Base-by-base conservation (phyloP, 148 eudicot genomes). In the Limonium bicolor region DNA sequence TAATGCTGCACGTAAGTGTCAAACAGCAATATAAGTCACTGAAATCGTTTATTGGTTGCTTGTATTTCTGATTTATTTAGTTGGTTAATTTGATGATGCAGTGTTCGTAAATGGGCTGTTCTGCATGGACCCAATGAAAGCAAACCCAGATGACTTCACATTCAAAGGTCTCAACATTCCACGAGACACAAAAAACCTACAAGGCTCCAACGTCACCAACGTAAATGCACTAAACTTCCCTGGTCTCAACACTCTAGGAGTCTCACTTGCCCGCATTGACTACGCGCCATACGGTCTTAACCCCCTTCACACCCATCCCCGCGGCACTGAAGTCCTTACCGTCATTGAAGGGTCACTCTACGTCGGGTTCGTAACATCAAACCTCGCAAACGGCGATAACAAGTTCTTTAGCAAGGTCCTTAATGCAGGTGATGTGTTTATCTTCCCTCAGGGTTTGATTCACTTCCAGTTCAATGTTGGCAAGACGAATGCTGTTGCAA, bases 401-500 rank as follows among this genome's bases (percentile, higher is more conserved):
- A 37, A 20, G 36, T 46, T 56, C 6, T 17, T 46, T 9, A 33
- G 28, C 2, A 56, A 56, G 32, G 36, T 46, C 2, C 45, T 56
- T 18, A 10, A 27, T 7, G 29, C 26, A 20, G 61, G 61, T 4
- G 53, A 56, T 36, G 46, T 47, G 3, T 56, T 56, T 38, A 53
- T 22, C 5, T 46, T 56, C 14, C 61, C 61, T 2, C 27, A 16
- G 14, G 61, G 61, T 11, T 40, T 54, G 15, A 43, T 44, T 43
- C 59, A 54, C 27, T 54, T 29, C 24, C 59, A 54, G 26, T 31
- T 27, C n/a, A 56, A 56, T 21, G 30, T 46, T 17, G 61, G 61
- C 2, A 7, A 36, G 13, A 20, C 8, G 4, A 36, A 37, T 17
- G 53, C 45, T 20, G 16, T 56, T 8, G 28, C 62, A 0, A 45